These are phyloP conservation scores for Filosporella fistucella DNA, from an alignment of 495 filamentous ascomycete genomes.

Conservation along the genomic window DNA sequence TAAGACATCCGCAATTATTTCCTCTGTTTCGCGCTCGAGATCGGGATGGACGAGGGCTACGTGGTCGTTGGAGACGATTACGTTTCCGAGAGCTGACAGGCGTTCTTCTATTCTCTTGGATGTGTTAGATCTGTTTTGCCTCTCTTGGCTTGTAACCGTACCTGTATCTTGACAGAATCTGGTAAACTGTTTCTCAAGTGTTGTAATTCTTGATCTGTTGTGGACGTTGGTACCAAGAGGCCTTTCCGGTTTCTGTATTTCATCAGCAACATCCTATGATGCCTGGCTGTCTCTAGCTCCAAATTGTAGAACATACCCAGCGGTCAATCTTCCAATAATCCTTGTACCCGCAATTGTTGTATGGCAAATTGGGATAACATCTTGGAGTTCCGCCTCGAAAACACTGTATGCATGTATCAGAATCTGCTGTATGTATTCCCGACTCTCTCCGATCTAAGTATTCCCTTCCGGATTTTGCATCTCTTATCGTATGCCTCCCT, in stretches of 20 bases:
- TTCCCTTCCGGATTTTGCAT: too few species aligned
- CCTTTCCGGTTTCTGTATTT: conserved; percentile 83
- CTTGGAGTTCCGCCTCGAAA: conserved; percentile 95
- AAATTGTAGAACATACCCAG: conserved; percentile 59
- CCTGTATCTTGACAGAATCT: conserved; percentile 78
- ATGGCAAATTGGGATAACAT: conserved; percentile 95
- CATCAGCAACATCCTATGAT: background rate
- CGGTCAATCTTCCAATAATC: conserved; percentile 91
- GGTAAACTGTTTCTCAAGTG: conserved; percentile 93
- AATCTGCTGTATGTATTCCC: background rate
- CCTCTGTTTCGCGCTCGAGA: conserved; percentile 91
- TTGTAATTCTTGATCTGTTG: conserved; percentile 96
- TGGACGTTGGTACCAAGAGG: conserved; percentile 90
- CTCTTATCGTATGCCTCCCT: background rate
- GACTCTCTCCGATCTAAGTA: too few species aligned
- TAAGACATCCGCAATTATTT: conserved; percentile 93
- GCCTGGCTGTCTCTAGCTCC: background rate
- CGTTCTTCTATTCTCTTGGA: conserved; percentile 83
- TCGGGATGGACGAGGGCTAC: conserved; percentile 96
- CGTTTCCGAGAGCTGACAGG: conserved; percentile 91
- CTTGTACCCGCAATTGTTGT: conserved; percentile 95
- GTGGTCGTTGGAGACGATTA: conserved; percentile 95
- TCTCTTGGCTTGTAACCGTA: too few species aligned
- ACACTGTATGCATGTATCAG: conserved; percentile 40
- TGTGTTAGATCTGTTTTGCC: background rate